Evolutionary conservation across 805 yeast genomes (phyloP).

Genomic region (Wickerhamiella shivajii): DNA sequence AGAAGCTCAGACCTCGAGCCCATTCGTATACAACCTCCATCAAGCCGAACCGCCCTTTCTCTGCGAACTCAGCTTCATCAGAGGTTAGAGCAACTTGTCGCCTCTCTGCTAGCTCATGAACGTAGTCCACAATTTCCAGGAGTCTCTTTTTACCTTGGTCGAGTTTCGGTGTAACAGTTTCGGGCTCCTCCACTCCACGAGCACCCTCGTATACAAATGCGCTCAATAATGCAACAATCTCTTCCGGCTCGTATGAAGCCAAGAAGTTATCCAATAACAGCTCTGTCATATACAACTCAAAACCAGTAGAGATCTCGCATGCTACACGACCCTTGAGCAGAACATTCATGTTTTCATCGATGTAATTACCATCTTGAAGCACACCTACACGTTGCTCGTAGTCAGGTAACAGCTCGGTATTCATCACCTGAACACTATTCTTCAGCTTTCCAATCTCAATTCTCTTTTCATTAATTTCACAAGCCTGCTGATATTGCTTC

Average conservation of each 20-base stretch:
- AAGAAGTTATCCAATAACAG: constrained; percentile 79
- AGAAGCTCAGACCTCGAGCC: constrained; percentile 90
- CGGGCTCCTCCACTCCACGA: constrained; percentile 44
- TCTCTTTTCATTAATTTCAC: constrained; percentile 5
- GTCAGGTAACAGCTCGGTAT: constrained; percentile 79
- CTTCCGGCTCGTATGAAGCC: constrained; percentile 89
- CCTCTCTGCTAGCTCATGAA: constrained; percentile 45
- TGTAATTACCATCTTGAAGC: constrained; percentile 60
- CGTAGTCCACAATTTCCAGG: constrained; percentile 48
- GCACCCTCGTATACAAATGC: constrained; percentile 89
- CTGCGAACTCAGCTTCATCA: constrained; percentile 76
- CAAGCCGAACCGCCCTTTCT: constrained; percentile 72
- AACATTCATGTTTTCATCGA: constrained; percentile 63
- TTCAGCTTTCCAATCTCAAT: constrained; percentile 6
- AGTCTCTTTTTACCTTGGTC: constrained; percentile 49
- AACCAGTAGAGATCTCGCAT: constrained; percentile 52
- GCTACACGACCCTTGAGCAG: constrained; percentile 26
- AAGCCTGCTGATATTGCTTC: constrained; percentile 4
- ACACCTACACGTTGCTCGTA: constrained; percentile 81
- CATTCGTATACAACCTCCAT: constrained; percentile 94
- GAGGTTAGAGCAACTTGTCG: constrained; percentile 63
- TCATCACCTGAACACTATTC: constrained; percentile 65
- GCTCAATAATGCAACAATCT: constrained; percentile 86
- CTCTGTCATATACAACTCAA: constrained; percentile 89
- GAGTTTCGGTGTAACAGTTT: constrained; percentile 68